Base-by-base conservation (phyloP, 2,329 filamentous ascomycete genomes). In the Tolypocladium capitatum region DNA sequence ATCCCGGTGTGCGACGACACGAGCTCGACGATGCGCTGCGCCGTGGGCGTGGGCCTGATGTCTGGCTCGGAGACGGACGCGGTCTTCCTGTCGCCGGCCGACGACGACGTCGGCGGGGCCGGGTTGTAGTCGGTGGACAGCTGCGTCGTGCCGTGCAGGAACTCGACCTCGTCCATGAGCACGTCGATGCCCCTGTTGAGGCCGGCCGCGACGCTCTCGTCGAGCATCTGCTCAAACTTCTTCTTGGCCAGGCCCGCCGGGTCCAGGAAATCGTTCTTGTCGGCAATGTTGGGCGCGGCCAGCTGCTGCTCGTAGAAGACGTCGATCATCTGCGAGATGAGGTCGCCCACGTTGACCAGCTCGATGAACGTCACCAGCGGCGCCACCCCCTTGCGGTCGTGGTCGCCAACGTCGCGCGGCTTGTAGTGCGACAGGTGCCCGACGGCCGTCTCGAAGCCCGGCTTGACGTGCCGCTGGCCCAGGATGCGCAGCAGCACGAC, bases 281-380 rank as follows among this genome's bases (percentile, higher is more conserved):
- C 91, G 1, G 85, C 85, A 46, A 98, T 81, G 58, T 86, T 86
- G 14, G 85, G 79, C 1, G 80, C 78, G 6, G 89, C 81, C 28
- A 98, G 77, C 68, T 98, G 92, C 67, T 97, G 92, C 62, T 94
- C 86, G 67, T 94, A 98, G 63, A 98, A 98, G 32, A 98, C 89
- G 62, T 98, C 92, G 49, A 98, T 81, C 92, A 98, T 98, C 64
- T 98, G 92, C 50, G 94, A 88, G 57, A 98, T 98, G 49, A 98
- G 74, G 63, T 98, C 92, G 49, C 92, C 92, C 1, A 98, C 91
- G 61, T 98, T 98, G 63, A 98, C 92, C 28, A 98, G 78, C 67
- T 98, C 92, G 51, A 98, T 80, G 59, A 98, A 98, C 0, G 87
- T 96, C 42, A 96, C 89, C 4, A 98, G 75, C 2, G 92, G 92